A percentile compares a stretch with the other conserved stretches of the same genome.
Conservation (phyloP, 2,329 filamentous ascomycete genomes). For the Chalara sp. region DNA sequence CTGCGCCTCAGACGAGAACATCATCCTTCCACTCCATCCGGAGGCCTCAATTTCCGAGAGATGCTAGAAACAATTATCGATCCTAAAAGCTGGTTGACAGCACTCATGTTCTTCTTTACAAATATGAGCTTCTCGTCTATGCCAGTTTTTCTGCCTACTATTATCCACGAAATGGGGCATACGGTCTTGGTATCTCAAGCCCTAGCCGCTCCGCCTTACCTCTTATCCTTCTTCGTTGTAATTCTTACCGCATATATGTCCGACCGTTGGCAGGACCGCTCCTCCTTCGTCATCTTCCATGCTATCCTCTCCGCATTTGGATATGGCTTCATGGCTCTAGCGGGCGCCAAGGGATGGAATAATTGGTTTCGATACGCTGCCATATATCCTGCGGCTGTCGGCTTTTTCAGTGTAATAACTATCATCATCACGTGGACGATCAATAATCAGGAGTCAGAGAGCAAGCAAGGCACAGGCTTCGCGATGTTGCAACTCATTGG, state of each 20-base stretch:
- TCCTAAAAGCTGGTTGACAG: slow-evolving; percentile 67
- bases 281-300: slow-evolving; percentile 60
- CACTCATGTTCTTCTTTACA: slow-evolving; percentile 77
- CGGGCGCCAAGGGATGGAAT: slow-evolving; percentile 38
- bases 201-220: slow-evolving; percentile 74
- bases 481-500: slow-evolving; percentile 73
- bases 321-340: slow-evolving; percentile 54
- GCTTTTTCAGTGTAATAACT: slow-evolving; percentile 80
- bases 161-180: slow-evolving; percentile 72
- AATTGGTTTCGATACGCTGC: slow-evolving; percentile 59
- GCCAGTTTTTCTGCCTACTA: slow-evolving; percentile 80
- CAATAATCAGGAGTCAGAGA: slow-evolving; percentile 71
- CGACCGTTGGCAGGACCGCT: slow-evolving; percentile 57
- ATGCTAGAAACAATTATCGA: slow-evolving; percentile 54
- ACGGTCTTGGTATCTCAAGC: slow-evolving; percentile 62
- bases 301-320: slow-evolving; percentile 59
- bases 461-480: slow-evolving; percentile 67
- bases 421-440: slow-evolving; percentile 83
- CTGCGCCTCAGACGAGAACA: slow-evolving; percentile 50
- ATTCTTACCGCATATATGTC: slow-evolving; percentile 67
- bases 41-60: slow-evolving; percentile 46
- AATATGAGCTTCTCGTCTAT: slow-evolving; percentile 86
- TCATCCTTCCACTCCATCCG: slow-evolving; percentile 9
- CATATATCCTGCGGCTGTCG: slow-evolving; percentile 70
- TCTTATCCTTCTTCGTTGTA: slow-evolving; percentile 66